phyloP scores from a whole-genome alignment of 345 rosid genomes.

The Eucalyptus pauciflora region DNA sequence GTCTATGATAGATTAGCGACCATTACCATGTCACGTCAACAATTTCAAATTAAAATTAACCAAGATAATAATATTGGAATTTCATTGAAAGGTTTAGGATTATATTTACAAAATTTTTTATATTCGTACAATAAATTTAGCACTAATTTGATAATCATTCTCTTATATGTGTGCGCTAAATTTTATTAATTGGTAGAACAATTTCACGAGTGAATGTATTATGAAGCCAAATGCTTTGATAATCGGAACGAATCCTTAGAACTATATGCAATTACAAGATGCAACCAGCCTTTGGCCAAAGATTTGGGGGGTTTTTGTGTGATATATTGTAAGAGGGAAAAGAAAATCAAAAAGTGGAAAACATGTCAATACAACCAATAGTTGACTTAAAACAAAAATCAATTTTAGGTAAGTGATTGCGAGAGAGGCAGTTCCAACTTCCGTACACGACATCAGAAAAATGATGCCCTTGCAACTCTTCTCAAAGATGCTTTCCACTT shows the following conservation, averaged over 20 bases:
- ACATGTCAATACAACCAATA: background rate
- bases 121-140: no score
- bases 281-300: background rate
- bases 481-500: background rate
- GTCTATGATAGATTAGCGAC: background rate
- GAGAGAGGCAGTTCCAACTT: background rate
- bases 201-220: background rate
- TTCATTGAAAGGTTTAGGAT: no score
- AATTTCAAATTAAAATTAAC: background rate
- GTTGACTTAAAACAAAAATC: background rate
- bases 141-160: no score
- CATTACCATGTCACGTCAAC: background rate
- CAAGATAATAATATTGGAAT: fast-evolving
- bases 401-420: background rate
- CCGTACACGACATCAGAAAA: background rate
- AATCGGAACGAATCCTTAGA: background rate
- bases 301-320: background rate
- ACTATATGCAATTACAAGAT: background rate
- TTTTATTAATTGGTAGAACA: background rate
- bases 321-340: background rate
- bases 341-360: background rate
- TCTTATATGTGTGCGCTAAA: no score
- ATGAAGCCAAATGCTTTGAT: background rate
- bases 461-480: background rate
- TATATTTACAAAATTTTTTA: fast-evolving